These are phyloP conservation scores for Grigorovia yakushimaensis DNA, from an alignment of 805 yeast species.

Conservation along the genomic window DNA sequence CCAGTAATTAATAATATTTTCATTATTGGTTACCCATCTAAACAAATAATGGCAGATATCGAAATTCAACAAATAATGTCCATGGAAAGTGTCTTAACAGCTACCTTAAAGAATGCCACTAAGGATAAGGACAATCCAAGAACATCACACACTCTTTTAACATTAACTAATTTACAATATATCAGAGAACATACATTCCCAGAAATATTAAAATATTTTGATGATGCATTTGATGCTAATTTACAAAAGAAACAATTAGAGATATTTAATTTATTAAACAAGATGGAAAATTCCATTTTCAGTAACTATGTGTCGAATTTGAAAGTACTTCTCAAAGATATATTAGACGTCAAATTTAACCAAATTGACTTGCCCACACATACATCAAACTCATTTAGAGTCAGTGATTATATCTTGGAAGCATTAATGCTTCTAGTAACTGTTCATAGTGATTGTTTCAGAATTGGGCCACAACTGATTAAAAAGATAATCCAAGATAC, in stretches of 20 bases:
- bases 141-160: conserved; percentile 38
- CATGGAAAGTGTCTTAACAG: conserved; percentile 38
- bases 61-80: conserved; percentile 34
- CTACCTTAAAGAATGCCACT: conserved; percentile 33
- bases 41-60: conserved; percentile 30
- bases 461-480: conserved; percentile 39
- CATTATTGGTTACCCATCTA: conserved; percentile 30
- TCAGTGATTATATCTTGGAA: conserved; percentile 40
- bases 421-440: conserved; percentile 39
- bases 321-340: conserved; percentile 33
- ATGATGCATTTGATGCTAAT: conserved; percentile 39
- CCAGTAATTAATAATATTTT: conserved; percentile 30
- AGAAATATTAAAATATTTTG: conserved; percentile 39
- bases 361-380: conserved; percentile 35
- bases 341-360: conserved; percentile 33
- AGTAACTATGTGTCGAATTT: conserved; percentile 43
- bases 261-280: conserved; percentile 36
- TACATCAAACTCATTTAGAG: conserved; percentile 30
- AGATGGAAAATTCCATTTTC: conserved; percentile 45
- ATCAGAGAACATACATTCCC: conserved; percentile 41
- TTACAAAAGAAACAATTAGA: conserved; percentile 35
- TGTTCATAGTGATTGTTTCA: conserved; percentile 42
- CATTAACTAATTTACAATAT: conserved; percentile 45
- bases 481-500: conserved; percentile 36
- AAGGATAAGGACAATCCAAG: conserved; percentile 32